Conservation (phyloP, 208 protist genomes). For the Sergeia podlipaevii region DNA sequence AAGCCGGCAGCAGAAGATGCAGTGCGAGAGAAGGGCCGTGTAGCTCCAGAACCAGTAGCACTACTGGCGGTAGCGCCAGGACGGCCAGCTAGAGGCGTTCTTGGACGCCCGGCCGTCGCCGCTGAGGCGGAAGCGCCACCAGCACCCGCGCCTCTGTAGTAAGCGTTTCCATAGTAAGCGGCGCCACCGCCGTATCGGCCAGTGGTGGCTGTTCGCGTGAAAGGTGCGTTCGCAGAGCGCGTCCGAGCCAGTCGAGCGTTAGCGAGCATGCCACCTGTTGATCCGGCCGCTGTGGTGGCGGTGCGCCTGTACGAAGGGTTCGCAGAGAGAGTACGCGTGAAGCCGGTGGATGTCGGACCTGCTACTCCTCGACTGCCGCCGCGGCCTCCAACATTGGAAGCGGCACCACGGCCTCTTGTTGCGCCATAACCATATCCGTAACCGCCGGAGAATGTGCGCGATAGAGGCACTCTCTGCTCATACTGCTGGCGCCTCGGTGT, state of each 20-base stretch:
- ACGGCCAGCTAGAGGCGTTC: no score
- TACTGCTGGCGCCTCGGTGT: slow-evolving; percentile 3
- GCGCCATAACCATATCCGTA: no score
- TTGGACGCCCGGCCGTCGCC: no score
- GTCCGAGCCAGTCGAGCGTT: slow-evolving; percentile 3
- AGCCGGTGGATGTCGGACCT: not conserved
- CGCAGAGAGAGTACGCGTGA: slow-evolving; percentile 9
- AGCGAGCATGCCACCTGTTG: not conserved
- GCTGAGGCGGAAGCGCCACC: no score
- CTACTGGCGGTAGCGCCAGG: no score
- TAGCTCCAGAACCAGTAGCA: no score
- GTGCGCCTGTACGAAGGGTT: slow-evolving; percentile 4
- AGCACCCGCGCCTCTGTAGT: no score
- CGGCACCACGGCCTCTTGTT: no score
- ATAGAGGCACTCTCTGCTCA: not conserved
- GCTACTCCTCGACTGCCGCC: not conserved
- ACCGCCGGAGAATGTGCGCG: no score
- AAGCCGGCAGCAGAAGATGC: not conserved
- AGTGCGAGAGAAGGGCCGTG: slow-evolving; percentile 1
- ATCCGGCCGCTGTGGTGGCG: not conserved
- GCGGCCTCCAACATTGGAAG: no score
- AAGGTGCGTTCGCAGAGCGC: slow-evolving; percentile 5
- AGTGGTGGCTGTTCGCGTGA: slow-evolving; percentile 1
- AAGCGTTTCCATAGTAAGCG: no score
- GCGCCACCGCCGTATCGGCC: slow-evolving; percentile 4